Base-by-base conservation (phyloP, 768 basidiomycete genomes). In the Lactarius hatsudake region DNA sequence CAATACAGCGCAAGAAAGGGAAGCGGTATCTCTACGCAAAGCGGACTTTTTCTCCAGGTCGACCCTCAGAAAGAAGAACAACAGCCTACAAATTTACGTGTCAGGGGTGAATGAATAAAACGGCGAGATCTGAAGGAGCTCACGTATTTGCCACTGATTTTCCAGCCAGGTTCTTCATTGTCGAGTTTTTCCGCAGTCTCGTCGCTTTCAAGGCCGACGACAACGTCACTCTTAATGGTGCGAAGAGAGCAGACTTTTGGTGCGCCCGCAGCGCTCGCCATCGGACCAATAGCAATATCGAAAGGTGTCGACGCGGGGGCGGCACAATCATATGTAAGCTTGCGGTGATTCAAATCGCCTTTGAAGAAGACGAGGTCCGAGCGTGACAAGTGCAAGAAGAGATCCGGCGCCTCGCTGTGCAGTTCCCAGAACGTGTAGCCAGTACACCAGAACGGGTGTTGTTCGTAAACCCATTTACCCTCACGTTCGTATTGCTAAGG, bases 121-220 rank as follows among this genome's bases (percentile, higher is more conserved):
- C 36, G 18, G 53, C 53, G n/a, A 40, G 61, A 18, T 55, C 61
- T 42, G 54, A 54, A 34, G 54, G 13, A 30, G 83, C 92, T 79
- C 76, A 94, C 94, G 74, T 94, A 96, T 93, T 96, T 95, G 57
- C 94, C 94, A 59, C 91, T 93, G 73, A 97, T 96, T 81, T 94
- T 96, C 96, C 96, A 98, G 59, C 96, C 96, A 20, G 90, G 87
- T 74, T 97, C 94, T 32, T 84, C 82, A 72, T 89, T 81, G 76
- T 96, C 93, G n/a, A 97, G 81, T 64, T 81, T 83, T 76, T 93
- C 90, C 2, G 92, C 93, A 43, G 86, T 78, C 55, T 80, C 79
- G 70, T 93, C 90, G 3, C 88, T 88, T 13, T 88, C 91, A 32
- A 94, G 79, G 7, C 93, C 93, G 53, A 96, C 94, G 3, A 98